Percentiles rank a stretch among this genome's conserved stretches.
phyloP scores from a whole-genome alignment of 2,329 filamentous ascomycete species.

The Acephala macrosclerotiorum region DNA sequence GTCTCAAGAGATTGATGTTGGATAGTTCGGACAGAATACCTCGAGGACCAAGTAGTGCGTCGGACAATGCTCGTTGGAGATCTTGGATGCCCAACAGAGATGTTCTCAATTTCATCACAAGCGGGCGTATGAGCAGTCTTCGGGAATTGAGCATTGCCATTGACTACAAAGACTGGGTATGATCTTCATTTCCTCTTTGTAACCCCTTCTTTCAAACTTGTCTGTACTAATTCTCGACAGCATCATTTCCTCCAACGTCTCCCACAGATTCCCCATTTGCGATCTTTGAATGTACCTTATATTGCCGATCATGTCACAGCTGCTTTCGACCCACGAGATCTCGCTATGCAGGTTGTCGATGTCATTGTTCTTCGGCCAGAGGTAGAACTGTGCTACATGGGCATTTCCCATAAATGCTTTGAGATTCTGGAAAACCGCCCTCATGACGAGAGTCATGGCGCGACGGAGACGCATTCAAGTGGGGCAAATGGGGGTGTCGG shows the following conservation, averaged over 20 bases:
- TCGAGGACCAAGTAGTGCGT: slow-evolving; percentile 45
- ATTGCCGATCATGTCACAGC: slow-evolving; percentile 67
- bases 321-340: slow-evolving; percentile 68
- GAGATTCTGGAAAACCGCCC: slow-evolving; percentile 75
- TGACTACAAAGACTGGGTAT: slow-evolving; percentile 81
- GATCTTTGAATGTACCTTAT: slow-evolving; percentile 74
- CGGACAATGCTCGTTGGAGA: slow-evolving; percentile 60
- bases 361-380: slow-evolving; percentile 80
- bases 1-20: slow-evolving; percentile 76
- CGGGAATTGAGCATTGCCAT: slow-evolving; percentile 76
- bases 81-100: slow-evolving; percentile 77
- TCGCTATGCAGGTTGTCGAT: slow-evolving; percentile 79
- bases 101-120: slow-evolving; percentile 75
- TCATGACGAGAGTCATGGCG: slow-evolving; percentile 49
- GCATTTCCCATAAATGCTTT: slow-evolving; percentile 79
- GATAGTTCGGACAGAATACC: slow-evolving; percentile 69
- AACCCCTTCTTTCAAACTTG: slow-evolving; percentile 22
- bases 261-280: slow-evolving; percentile 73
- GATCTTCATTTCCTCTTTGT: slow-evolving; percentile 39
- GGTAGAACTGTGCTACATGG: slow-evolving; percentile 79
- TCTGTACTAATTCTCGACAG: slow-evolving; percentile 50
- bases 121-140: slow-evolving; percentile 75
- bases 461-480: slow-evolving; percentile 37
- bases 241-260: slow-evolving; percentile 81
- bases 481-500: slow-evolving; percentile 47